A percentile compares a stretch with the other conserved stretches of the same genome.
Conservation (phyloP, 352 stramenopile species). For the Phytopythium oedochilum region DNA sequence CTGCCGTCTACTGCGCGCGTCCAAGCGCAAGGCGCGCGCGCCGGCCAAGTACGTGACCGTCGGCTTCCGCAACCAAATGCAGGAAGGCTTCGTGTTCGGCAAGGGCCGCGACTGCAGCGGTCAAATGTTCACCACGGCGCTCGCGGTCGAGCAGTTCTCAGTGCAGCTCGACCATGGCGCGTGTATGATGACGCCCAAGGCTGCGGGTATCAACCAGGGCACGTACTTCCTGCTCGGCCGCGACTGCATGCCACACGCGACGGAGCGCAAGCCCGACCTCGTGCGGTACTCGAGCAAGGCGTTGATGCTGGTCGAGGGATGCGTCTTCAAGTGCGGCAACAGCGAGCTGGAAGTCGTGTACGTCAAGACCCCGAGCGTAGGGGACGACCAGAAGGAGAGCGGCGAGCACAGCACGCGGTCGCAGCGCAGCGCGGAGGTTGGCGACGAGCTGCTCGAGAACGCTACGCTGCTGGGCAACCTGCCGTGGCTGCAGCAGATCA, state of each 20-base stretch:
- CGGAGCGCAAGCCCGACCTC: conserved; percentile 27
- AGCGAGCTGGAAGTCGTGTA: conserved; percentile 61
- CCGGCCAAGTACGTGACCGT: conserved; percentile 48
- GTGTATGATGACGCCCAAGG: conserved; percentile 51
- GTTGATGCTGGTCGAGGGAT: conserved; percentile 63
- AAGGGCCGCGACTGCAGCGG: conserved; percentile 54
- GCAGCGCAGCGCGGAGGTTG: background rate
- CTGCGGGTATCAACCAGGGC: conserved; percentile 57
- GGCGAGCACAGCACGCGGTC: background rate
- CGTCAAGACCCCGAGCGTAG: conserved; percentile 26
- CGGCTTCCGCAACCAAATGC: conserved; percentile 38
- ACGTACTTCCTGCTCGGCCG: conserved; percentile 69
- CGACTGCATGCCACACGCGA: conserved; percentile 33
- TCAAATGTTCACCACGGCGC: conserved; percentile 47
- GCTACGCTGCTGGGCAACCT: conserved; percentile 35
- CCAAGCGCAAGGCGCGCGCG: conserved; percentile 50
- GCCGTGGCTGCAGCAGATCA: conserved; percentile 62
- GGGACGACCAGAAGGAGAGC: conserved; percentile 8
- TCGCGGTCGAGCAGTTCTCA: conserved; percentile 61
- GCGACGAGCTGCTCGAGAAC: conserved; percentile 39
- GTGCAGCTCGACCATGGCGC: conserved; percentile 56
- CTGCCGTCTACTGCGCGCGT: conserved; percentile 55
- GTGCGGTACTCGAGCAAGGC: conserved; percentile 66
- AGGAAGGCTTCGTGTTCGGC: conserved; percentile 44
- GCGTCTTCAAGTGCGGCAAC: conserved; percentile 55